Conservation (phyloP, 1,284 basidiomycete genomes). For the Salmacisia buchloeana region DNA sequence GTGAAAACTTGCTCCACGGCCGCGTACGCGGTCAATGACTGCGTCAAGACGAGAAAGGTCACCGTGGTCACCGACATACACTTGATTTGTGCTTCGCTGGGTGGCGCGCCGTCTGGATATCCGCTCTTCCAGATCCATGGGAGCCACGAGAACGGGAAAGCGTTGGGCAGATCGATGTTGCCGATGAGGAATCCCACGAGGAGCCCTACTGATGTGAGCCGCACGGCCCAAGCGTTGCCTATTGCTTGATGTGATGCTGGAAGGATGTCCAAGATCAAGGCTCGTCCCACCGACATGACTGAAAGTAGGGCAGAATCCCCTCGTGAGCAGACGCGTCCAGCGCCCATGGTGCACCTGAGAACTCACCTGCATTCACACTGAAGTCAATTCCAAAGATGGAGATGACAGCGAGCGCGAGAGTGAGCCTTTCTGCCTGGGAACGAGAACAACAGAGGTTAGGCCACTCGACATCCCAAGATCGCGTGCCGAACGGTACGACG, state of each 20-base stretch:
- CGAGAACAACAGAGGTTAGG: not conserved
- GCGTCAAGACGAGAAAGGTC: conserved; percentile 28
- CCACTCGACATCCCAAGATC: not conserved
- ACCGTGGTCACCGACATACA: conserved; percentile 31
- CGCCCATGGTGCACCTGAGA: no score
- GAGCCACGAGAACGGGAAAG: conserved; percentile 20
- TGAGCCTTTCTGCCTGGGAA: conserved; percentile 51
- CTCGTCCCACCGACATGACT: conserved; percentile 60
- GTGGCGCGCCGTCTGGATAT: not conserved
- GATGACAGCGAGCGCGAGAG: conserved; percentile 72
- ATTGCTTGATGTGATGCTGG: conserved; percentile 67
- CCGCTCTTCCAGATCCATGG: conserved; percentile 5
- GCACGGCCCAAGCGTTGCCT: conserved; percentile 90
- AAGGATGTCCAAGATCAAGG: conserved; percentile 64
- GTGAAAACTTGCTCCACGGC: conserved; percentile 29
- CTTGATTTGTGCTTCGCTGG: conserved; percentile 18
- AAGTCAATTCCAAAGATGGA: conserved; percentile 89
- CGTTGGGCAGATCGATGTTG: conserved; percentile 32
- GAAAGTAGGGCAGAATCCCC: not conserved
- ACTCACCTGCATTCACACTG: conserved; percentile 67
- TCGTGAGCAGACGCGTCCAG: no score
- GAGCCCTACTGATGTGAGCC: conserved; percentile 58
- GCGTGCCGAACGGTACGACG: no score
- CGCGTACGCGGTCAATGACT: conserved; percentile 21
- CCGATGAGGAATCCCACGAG: conserved; percentile 45